Conservation (phyloP, 2,329 filamentous ascomycete species). For the Trichophyton simii region DNA sequence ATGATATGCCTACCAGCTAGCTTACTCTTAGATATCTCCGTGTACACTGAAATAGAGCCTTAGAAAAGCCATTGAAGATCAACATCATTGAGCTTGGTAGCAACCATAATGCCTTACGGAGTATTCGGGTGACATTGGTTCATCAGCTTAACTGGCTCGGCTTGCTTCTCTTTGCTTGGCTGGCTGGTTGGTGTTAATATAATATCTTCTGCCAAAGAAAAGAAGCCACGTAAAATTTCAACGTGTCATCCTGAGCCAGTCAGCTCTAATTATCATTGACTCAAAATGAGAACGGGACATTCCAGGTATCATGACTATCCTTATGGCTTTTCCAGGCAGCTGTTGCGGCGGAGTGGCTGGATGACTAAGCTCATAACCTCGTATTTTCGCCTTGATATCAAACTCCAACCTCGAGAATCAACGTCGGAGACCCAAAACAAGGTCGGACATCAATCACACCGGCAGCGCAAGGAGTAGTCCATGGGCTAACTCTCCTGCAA, state of each 20-base stretch:
- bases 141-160: too few relatives aligned
- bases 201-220: neutral
- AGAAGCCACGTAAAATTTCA: neutral
- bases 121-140: too few relatives aligned
- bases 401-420: neutral
- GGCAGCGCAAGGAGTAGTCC: neutral
- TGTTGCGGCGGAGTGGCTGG: neutral
- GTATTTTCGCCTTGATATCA: neutral
- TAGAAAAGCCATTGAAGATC: neutral
- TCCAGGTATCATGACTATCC: neutral
- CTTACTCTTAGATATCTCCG: neutral
- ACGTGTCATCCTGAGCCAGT: neutral
- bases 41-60: neutral
- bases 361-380: neutral
- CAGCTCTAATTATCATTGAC: neutral
- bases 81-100: too few relatives aligned
- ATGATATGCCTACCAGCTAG: neutral
- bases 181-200: neutral
- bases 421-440: neutral
- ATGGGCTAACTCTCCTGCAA: neutral
- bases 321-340: neutral
- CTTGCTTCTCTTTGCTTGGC: neutral
- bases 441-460: slow-evolving; percentile 14
- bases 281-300: neutral
- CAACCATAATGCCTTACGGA: too few relatives aligned